Percentiles rank a stretch among this genome's conserved stretches.
These are phyloP conservation scores for Boechera divaricarpa DNA, from an alignment of 345 rosid genomes.

Conservation along the genomic window DNA sequence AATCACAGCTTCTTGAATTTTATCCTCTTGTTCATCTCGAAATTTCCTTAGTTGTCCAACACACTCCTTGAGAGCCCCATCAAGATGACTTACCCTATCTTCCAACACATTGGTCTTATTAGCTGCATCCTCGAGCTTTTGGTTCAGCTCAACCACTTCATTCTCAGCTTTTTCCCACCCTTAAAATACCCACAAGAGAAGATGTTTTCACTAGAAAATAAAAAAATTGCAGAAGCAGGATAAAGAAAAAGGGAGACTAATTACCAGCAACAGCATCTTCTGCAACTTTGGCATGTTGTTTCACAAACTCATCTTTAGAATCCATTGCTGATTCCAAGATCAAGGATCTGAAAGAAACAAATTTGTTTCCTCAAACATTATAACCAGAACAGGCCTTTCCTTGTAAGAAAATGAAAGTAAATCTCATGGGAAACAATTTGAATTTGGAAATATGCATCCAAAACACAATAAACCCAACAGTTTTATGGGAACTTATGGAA, in stretches of 20 bases:
- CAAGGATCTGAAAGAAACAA: constrained; percentile 50
- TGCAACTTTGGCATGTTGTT: constrained; percentile 89
- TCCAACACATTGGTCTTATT: constrained; percentile 60
- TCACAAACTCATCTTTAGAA: constrained; percentile 83
- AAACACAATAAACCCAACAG: neutral
- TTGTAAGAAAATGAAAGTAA: neutral
- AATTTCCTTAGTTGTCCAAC: constrained; percentile 85
- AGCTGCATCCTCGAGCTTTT: constrained; percentile 59
- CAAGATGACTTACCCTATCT: constrained; percentile 78
- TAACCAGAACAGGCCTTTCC: neutral
- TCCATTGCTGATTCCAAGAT: constrained; percentile 54
- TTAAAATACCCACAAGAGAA: constrained; percentile 8
- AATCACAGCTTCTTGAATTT: constrained; percentile 57
- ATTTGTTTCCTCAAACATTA: constrained; percentile 9
- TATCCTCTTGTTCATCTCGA: constrained; percentile 75
- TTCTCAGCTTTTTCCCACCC: constrained; percentile 97
- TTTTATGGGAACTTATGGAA: neutral
- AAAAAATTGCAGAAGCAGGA: neutral
- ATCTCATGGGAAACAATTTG: too few species aligned
- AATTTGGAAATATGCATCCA: neutral
- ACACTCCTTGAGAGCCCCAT: constrained; percentile 94
- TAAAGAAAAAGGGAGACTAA: neutral
- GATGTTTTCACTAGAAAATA: constrained; percentile 14
- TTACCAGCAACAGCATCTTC: constrained; percentile 97
- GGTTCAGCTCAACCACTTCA: constrained; percentile 61